These are phyloP conservation scores for Neoscytalidium dimidiatum DNA, from an alignment of 2,329 filamentous ascomycete species.

Conservation along the genomic window DNA sequence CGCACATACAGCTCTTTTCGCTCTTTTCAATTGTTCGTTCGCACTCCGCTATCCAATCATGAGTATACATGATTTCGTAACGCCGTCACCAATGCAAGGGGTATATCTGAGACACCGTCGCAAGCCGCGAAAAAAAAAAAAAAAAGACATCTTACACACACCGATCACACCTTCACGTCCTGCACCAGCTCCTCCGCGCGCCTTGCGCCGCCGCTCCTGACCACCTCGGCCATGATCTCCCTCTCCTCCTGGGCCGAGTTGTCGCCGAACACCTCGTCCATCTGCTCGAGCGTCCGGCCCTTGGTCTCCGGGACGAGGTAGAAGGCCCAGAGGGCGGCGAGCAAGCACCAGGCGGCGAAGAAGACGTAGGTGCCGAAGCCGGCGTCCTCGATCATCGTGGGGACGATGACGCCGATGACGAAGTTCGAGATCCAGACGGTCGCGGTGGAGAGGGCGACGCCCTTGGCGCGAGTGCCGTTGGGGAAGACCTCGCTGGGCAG, in stretches of 20 bases:
- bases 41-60: too few species aligned
- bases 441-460: slow-evolving; percentile 62
- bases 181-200: slow-evolving; percentile 2
- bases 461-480: slow-evolving; percentile 21
- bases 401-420: slow-evolving; percentile 64
- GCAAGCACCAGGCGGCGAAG: slow-evolving; percentile 39
- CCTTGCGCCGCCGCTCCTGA: not conserved
- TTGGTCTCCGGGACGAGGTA: slow-evolving; percentile 39
- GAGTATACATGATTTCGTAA: too few species aligned
- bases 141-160: not conserved
- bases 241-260: slow-evolving; percentile 32
- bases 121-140: not conserved
- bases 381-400: slow-evolving; percentile 61
- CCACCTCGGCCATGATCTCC: slow-evolving; percentile 21
- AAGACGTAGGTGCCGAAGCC: slow-evolving; percentile 47
- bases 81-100: not conserved
- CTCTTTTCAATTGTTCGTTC: too few species aligned
- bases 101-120: not conserved
- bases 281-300: slow-evolving; percentile 37
- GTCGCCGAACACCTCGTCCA: slow-evolving; percentile 41
- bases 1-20: too few species aligned
- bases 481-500: slow-evolving; percentile 22
- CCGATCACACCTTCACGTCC: slow-evolving; percentile 10
- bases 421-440: slow-evolving; percentile 68
- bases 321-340: slow-evolving; percentile 37